Evolutionary conservation across 106 monocot genomes (phyloP), one percentile per base, ranked within the genome.

Genomic region (Agapanthus africanus): DNA sequence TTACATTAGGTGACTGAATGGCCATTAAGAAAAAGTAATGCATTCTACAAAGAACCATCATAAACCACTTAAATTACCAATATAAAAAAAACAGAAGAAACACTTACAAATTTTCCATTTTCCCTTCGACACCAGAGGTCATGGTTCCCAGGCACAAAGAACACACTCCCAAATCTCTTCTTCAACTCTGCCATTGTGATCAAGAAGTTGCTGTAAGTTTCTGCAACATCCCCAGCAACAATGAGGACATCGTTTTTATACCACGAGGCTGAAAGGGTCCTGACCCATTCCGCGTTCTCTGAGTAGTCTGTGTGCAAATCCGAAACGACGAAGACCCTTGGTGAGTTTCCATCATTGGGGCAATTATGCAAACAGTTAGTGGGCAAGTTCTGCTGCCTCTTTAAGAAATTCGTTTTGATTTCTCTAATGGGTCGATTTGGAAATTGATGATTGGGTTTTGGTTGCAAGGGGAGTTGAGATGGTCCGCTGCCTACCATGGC

Each of bases 91-190:
- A 4, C 22, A 63, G 30, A 5, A 0, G 19, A 7, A 38, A 14
- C 33, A 64, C 85, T 79, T 70, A 92, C 85, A 68, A 68, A 92
- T 44, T 40, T 65, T 36, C 72, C 80, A 3, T 69, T 71, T 76
- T 92, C 91, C 51, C 83, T 80, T 41, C 85, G 74, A 38, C 81
- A 88, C 91, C 91, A 92, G 19, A 92, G 73, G 25, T 92, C 91
- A 67, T 92, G 91, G 59, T 92, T 92, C 39, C 91, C 91, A 22
- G 85, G 88, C 59, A 88, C 85, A 42, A 65, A 92, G 78, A 92
- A 92, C 14, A 92, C 78, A 10, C 28, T 50, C 25, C 68, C 34
- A 67, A 92, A 92, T 75, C 80, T 77, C 1, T 78, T 61, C 71
- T 76, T 92, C 73, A 88, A 66, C 73, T 71, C 71, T 0, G 73